Percentiles rank a stretch among this genome's conserved stretches.
Evolutionary conservation across 139 green algal species (phyloP).

Genomic region (Chlamydomonas schloesseri): DNA sequence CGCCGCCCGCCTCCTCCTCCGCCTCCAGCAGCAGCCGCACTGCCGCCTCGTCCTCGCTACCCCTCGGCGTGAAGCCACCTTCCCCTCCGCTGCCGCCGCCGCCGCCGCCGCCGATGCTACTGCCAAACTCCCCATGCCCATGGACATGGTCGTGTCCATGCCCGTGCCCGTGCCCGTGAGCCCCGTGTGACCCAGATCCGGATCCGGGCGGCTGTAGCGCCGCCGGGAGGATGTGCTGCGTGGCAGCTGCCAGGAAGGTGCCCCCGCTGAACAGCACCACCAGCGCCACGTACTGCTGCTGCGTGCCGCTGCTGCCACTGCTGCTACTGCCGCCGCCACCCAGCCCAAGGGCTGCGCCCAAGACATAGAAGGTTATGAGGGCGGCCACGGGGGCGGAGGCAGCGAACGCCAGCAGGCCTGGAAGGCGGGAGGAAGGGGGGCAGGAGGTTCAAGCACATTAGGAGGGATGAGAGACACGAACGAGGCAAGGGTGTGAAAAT

Average conservation of each 20-base stretch:
- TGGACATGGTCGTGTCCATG: neutral
- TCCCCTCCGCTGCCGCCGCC: too few species aligned
- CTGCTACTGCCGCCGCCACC: neutral
- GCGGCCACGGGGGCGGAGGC: conserved; percentile 58
- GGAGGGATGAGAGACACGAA: neutral
- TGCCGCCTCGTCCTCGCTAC: neutral
- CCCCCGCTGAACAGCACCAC: conserved; percentile 69
- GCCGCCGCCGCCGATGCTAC: neutral
- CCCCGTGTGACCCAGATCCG: too few species aligned
- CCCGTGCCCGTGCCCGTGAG: neutral
- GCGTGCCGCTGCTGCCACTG: neutral
- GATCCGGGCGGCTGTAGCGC: conserved; percentile 27
- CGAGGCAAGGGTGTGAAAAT: too few species aligned
- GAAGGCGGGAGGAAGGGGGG: too few species aligned
- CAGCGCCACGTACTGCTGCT: neutral
- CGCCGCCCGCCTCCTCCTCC: neutral
- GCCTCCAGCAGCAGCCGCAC: too few species aligned
- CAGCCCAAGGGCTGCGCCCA: conserved; percentile 43
- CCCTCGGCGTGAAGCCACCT: too few species aligned
- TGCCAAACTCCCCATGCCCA: too few species aligned
- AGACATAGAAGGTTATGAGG: conserved; percentile 54
- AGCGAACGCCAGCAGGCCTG: conserved; percentile 36
- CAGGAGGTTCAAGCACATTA: neutral
- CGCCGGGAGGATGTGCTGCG: conserved; percentile 76
- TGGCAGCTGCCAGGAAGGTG: conserved; percentile 76